These are phyloP conservation scores for Cladosporium velox DNA, from an alignment of 2,329 filamentous ascomycete genomes.

Conservation along the genomic window DNA sequence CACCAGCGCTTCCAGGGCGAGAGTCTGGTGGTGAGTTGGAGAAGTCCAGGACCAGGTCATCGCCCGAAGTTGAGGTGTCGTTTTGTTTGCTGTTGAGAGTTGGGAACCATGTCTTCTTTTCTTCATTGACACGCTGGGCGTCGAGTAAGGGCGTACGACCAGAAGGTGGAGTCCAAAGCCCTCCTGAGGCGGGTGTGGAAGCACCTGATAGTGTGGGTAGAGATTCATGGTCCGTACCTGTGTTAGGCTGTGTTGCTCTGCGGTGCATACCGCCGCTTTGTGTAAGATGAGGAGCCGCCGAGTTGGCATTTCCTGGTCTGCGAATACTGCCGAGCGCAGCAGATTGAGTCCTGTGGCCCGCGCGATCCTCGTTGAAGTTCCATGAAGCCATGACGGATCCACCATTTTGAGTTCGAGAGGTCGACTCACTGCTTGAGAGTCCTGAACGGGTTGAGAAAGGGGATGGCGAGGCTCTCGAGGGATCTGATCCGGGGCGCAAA, in stretches of 20 bases:
- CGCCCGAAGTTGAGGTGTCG: slow-evolving; percentile 29
- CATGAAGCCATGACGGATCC: slow-evolving; percentile 9
- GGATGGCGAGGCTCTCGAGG: slow-evolving; percentile 24
- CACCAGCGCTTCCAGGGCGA: slow-evolving; percentile 21
- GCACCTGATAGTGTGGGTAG: slow-evolving; percentile 23
- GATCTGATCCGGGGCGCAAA: slow-evolving; percentile 56
- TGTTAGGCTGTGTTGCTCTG: slow-evolving; percentile 11
- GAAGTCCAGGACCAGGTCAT: slow-evolving; percentile 41
- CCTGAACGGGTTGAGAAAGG: slow-evolving; percentile 10
- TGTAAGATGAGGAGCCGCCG: slow-evolving; percentile 24
- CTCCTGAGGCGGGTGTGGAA: slow-evolving; percentile 31
- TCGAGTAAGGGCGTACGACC: slow-evolving; percentile 15
- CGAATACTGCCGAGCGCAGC: slow-evolving; percentile 43
- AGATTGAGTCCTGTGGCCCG: slow-evolving; percentile 12
- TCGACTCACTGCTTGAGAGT: background rate
- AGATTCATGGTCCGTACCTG: slow-evolving; percentile 11
- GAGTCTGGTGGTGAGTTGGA: slow-evolving; percentile 34
- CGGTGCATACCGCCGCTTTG: slow-evolving; percentile 15
- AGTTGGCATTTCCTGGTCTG: slow-evolving; percentile 37
- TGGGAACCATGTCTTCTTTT: slow-evolving; percentile 22
- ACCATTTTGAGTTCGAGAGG: background rate
- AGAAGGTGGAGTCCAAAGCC: slow-evolving; percentile 43
- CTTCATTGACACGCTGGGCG: slow-evolving; percentile 28
- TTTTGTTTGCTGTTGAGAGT: slow-evolving; percentile 2
- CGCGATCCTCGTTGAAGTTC: slow-evolving; percentile 4